A percentile compares a stretch with the other conserved stretches of the same genome.
phyloP scores from a whole-genome alignment of 495 filamentous ascomycete genomes.

The Aspergillus baeticus region DNA sequence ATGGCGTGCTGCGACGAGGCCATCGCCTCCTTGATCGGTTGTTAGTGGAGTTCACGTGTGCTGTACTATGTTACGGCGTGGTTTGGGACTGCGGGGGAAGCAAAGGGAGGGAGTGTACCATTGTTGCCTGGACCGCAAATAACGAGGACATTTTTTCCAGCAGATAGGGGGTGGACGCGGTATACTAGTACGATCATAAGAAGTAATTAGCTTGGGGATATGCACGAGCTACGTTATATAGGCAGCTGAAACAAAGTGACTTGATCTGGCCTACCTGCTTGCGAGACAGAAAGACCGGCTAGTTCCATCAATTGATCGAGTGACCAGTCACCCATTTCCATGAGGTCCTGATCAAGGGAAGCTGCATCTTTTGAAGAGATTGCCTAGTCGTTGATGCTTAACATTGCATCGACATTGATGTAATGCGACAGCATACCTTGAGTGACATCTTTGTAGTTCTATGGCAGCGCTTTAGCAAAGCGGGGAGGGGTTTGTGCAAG shows the following conservation, averaged over 20 bases:
- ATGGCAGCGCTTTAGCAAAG: constrained; percentile 24
- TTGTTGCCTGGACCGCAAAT: constrained; percentile 96
- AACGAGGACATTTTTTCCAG: constrained; percentile 75
- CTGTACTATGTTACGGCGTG: background rate
- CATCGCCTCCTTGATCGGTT: constrained; percentile 72
- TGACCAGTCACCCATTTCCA: constrained; percentile 89
- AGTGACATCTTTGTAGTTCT: constrained; percentile 41
- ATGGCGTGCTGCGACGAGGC: constrained; percentile 91
- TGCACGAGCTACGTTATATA: background rate
- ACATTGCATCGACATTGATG: background rate
- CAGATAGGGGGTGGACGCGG: constrained; percentile 71
- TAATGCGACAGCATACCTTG: constrained; percentile 26
- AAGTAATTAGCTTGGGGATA: background rate
- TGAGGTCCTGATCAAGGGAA: constrained; percentile 88
- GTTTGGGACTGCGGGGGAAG: background rate
- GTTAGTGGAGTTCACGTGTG: constrained; percentile 10
- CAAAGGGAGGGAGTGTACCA: constrained; percentile 46
- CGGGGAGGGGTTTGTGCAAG: constrained; percentile 7
- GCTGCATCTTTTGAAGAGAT: constrained; percentile 84
- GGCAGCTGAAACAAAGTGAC: background rate
- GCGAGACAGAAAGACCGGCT: constrained; percentile 88
- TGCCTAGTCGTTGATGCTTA: constrained; percentile 53
- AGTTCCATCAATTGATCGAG: constrained; percentile 98
- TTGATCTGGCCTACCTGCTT: constrained; percentile 61
- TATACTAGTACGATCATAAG: constrained; percentile 56